phyloP scores from a whole-genome alignment of 495 filamentous ascomycete species.

The Poronia punctata region DNA sequence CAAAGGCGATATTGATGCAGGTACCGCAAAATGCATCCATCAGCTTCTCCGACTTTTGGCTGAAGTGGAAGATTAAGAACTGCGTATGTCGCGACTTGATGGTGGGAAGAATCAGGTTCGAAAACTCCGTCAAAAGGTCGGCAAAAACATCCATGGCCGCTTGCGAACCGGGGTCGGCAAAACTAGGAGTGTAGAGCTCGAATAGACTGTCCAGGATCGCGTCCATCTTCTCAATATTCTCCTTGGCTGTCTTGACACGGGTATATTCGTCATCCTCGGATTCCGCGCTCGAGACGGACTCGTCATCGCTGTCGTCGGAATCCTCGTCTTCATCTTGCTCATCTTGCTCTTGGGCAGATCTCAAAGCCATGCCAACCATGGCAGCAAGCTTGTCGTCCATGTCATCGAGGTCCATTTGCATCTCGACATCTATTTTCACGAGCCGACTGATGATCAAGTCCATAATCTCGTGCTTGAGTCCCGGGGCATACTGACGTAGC shows the following conservation, averaged over 20 bases:
- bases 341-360: constrained; percentile 23
- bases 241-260: constrained; percentile 56
- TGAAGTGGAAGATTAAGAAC: constrained; percentile 91
- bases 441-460: constrained; percentile 73
- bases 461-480: constrained; percentile 76
- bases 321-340: constrained; percentile 46
- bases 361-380: constrained; percentile 38
- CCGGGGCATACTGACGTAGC: constrained; percentile 66
- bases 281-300: constrained; percentile 45
- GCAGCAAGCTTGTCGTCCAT: constrained; percentile 50
- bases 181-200: constrained; percentile 64
- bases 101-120: constrained; percentile 78
- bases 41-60: constrained; percentile 64
- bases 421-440: constrained; percentile 89
- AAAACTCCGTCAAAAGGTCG: constrained; percentile 74
- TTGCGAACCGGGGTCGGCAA: constrained; percentile 46
- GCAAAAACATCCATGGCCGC: constrained; percentile 52
- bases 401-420: constrained; percentile 87
- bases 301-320: constrained; percentile 53
- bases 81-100: constrained; percentile 81
- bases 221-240: constrained; percentile 86
- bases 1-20: constrained; percentile 47
- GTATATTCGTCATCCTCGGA: constrained; percentile 37
- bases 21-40: constrained; percentile 75
- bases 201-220: constrained; percentile 86